Evolutionary conservation across 768 basidiomycete species (phyloP).

Genomic region (Pleurotus giganteus): DNA sequence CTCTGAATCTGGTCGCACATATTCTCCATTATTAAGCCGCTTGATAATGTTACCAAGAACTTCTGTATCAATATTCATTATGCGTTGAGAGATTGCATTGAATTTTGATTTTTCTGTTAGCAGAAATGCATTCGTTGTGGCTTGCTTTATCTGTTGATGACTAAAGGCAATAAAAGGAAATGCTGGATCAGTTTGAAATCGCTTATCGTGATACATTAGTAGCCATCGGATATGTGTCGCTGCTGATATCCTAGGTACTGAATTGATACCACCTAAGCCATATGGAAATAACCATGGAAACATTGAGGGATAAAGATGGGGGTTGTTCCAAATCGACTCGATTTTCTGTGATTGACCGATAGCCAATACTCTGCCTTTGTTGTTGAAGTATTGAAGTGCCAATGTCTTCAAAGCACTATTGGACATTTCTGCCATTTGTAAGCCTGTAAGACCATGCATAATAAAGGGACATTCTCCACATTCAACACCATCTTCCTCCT

Average conservation of each 20-base stretch:
- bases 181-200: constrained; percentile 25
- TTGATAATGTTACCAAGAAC: neutral
- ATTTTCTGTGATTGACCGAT: constrained; percentile 18
- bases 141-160: constrained; percentile 25
- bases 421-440: constrained; percentile 14
- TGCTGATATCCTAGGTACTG: constrained; percentile 13
- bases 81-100: constrained; percentile 18
- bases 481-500: constrained; percentile 19
- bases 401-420: constrained; percentile 16
- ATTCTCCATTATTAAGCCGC: neutral
- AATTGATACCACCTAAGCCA: constrained; percentile 30
- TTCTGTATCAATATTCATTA: constrained; percentile 22
- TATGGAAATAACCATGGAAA: constrained; percentile 40
- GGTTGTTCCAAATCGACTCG: constrained; percentile 24
- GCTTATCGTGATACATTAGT: constrained; percentile 29
- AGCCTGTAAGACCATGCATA: constrained; percentile 24
- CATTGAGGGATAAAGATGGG: constrained; percentile 26
- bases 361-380: constrained; percentile 16
- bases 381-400: constrained; percentile 14
- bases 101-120: constrained; percentile 25
- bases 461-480: constrained; percentile 23
- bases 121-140: constrained; percentile 23
- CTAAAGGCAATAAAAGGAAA: constrained; percentile 27
- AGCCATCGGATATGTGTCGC: constrained; percentile 23
- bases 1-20: constrained; percentile 22